phyloP scores from a whole-genome alignment of 441 rosid species.

The Eutrema salsugineum region DNA sequence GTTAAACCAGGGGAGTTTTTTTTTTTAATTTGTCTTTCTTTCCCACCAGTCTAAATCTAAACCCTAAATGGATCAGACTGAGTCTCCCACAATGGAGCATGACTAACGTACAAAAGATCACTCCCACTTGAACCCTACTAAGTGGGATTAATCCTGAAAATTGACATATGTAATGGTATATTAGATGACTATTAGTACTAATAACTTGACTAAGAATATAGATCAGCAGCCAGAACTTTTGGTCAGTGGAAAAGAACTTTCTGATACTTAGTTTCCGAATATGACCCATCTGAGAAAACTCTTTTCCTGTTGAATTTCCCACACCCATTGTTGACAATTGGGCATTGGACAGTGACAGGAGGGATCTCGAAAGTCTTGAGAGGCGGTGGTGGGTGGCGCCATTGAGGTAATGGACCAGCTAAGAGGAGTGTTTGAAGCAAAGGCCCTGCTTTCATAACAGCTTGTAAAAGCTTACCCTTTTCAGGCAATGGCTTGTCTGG shows the following conservation, averaged over 20 bases:
- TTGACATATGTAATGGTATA: constrained; percentile 19
- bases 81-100: neutral
- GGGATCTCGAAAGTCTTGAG: constrained; percentile 81
- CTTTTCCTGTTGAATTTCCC: constrained; percentile 66
- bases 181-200: constrained; percentile 23
- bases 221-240: constrained; percentile 3
- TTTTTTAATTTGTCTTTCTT: constrained; percentile 6
- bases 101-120: constrained; percentile 15
- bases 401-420: constrained; percentile 90
- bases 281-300: constrained; percentile 46
- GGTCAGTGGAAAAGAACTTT: constrained; percentile 63
- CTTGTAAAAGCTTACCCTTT: constrained; percentile 83
- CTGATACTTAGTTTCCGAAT: constrained; percentile 59
- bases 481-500: constrained; percentile 67
- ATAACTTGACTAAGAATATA: neutral
- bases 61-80: constrained; percentile 25
- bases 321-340: constrained; percentile 43
- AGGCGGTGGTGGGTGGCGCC: constrained; percentile 89
- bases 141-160: neutral
- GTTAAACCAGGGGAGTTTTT: constrained; percentile 25
- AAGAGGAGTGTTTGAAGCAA: constrained; percentile 77
- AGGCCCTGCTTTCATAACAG: constrained; percentile 92
- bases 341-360: constrained; percentile 58
- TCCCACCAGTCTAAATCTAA: constrained; percentile 23
- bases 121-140: constrained; percentile 3